Evolutionary conservation across 1,284 basidiomycete species (phyloP).

Genomic region (Ceratorhiza oryzae-sativae): DNA sequence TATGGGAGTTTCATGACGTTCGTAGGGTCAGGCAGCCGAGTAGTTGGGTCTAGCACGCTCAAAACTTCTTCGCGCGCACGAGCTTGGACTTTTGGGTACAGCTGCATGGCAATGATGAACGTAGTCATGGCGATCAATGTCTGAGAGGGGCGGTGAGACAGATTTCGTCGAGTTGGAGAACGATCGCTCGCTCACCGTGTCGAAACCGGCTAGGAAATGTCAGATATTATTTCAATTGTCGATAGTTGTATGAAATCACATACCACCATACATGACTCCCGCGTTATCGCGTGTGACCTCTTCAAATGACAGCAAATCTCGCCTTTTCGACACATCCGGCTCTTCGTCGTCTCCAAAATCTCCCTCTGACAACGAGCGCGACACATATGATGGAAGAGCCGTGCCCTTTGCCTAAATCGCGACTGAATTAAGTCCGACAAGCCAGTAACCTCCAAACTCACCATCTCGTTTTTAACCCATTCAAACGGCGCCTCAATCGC

Average conservation of each 20-base stretch:
- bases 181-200: constrained; percentile 2
- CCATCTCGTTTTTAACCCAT: constrained; percentile 30
- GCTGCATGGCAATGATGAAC: constrained; percentile 30
- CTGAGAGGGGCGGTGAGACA: neutral
- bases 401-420: constrained; percentile 13
- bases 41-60: constrained; percentile 12
- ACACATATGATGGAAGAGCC: constrained; percentile 23
- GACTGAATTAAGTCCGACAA: neutral
- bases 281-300: constrained; percentile 15
- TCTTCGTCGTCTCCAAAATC: neutral
- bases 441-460: neutral
- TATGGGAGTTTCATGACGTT: constrained; percentile 11
- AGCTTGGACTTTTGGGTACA: constrained; percentile 17
- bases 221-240: neutral
- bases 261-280: constrained; percentile 25
- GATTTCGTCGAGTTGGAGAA: neutral
- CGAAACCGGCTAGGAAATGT: constrained; percentile 25
- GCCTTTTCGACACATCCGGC: neutral
- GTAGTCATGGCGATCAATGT: constrained; percentile 5
- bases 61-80: constrained; percentile 34
- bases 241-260: neutral
- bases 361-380: constrained; percentile 12
- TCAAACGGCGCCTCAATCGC: constrained; percentile 14
- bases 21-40: constrained; percentile 2
- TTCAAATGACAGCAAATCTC: constrained; percentile 7